phyloP scores from a whole-genome alignment of 2,329 filamentous ascomycete species.

The Claviceps digitariae region DNA sequence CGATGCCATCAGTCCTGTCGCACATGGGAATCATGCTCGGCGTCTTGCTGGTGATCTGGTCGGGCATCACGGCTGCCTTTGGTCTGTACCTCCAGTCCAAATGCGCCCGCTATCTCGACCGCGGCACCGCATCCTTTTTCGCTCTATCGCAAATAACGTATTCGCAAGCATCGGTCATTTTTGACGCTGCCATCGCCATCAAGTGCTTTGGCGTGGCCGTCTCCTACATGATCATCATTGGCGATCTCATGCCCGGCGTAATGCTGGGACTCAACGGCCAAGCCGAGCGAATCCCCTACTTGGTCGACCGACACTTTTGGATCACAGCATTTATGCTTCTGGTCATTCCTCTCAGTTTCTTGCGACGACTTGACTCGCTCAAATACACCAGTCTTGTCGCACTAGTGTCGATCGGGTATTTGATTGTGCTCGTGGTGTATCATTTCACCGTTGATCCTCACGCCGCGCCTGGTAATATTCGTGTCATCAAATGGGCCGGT shows the following conservation, averaged over 20 bases:
- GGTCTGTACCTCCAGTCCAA: conserved; percentile 89
- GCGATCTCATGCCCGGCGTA: conserved; percentile 94
- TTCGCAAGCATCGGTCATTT: conserved; percentile 86
- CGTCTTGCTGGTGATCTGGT: conserved; percentile 77
- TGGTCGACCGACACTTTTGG: conserved; percentile 91
- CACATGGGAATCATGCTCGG: conserved; percentile 91
- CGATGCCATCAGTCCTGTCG: conserved; percentile 88
- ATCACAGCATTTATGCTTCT: conserved; percentile 95
- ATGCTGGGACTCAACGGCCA: conserved; percentile 64
- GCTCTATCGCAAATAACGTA: conserved; percentile 96
- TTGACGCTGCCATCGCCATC: conserved; percentile 89
- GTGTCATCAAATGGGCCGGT: conserved; percentile 66
- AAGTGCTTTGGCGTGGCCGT: conserved; percentile 98
- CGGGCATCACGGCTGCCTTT: conserved; percentile 75
- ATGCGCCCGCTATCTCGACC: conserved; percentile 85
- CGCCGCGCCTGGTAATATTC: conserved; percentile 59
- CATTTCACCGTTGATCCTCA: conserved; percentile 77
- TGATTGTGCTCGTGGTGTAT: conserved; percentile 85
- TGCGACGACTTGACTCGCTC: conserved; percentile 81
- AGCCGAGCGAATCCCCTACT: conserved; percentile 49
- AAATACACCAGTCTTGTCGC: conserved; percentile 95
- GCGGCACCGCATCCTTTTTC: conserved; percentile 83
- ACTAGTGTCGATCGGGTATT: conserved; percentile 82
- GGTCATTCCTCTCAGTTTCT: conserved; percentile 86
- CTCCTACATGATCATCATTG: conserved; percentile 97